Evolutionary conservation across 2,329 filamentous ascomycete species (phyloP).

Genomic region (Penicillium decumbens): DNA sequence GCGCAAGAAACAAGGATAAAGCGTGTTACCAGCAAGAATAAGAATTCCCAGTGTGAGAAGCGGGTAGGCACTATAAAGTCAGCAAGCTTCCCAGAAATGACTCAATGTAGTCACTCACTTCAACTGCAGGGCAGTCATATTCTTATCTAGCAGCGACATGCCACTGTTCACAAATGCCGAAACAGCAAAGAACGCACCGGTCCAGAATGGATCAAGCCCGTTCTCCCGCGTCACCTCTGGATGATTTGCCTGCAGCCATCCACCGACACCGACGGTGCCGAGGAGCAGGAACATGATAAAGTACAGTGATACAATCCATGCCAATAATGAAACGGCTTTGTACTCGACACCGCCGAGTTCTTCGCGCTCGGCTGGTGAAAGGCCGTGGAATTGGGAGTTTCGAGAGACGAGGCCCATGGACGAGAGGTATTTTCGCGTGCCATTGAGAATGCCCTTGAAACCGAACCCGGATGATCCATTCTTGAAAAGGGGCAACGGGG

Average conservation of each 20-base stretch:
- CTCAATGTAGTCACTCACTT: conserved; percentile 16
- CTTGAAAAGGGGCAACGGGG: conserved; percentile 19
- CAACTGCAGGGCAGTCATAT: conserved; percentile 47
- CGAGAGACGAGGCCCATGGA: conserved; percentile 38
- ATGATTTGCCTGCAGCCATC: conserved; percentile 44
- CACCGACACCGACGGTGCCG: conserved; percentile 45
- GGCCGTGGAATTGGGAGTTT: conserved; percentile 49
- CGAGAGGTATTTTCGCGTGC: conserved; percentile 30
- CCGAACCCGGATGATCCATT: conserved; percentile 18
- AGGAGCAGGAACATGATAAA: conserved; percentile 46
- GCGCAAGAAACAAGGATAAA: conserved; percentile 60
- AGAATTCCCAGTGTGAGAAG: conserved; percentile 51
- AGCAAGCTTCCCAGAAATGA: conserved; percentile 3
- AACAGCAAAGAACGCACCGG: conserved; percentile 49
- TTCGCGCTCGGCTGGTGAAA: conserved; percentile 42
- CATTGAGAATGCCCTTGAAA: conserved; percentile 24
- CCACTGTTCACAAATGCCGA: conserved; percentile 54
- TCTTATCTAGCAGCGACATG: conserved; percentile 52
- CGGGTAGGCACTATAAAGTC: conserved; percentile 32
- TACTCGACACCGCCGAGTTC: conserved; percentile 44
- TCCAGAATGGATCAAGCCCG: conserved; percentile 49
- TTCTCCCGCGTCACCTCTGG: conserved; percentile 41
- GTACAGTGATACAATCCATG: conserved; percentile 43
- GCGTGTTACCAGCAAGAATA: conserved; percentile 62
- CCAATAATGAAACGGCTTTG: conserved; percentile 35